Percentiles rank a stretch among this genome's conserved stretches.
Evolutionary conservation across 148 eudicot genomes (phyloP).

Genomic region (Talinum fruticosum): DNA sequence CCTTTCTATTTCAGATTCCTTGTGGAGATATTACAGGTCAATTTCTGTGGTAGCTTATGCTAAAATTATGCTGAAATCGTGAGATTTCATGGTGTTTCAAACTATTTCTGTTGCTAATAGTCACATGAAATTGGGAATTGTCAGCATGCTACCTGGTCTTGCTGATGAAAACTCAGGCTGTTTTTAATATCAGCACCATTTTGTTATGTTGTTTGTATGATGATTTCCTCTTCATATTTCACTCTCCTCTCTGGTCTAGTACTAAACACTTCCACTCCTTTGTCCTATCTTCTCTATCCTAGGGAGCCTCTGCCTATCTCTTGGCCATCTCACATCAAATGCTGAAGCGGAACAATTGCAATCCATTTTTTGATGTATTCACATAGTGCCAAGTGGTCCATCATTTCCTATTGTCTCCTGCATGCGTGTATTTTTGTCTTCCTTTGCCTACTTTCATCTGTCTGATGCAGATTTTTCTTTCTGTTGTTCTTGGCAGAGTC

Average conservation of each 20-base stretch:
- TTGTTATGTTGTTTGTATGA: not conserved
- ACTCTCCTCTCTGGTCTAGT: not conserved
- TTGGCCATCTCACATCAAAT: not conserved
- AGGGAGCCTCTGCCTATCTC: not conserved
- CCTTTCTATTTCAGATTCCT: not conserved
- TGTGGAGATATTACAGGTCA: too few species aligned
- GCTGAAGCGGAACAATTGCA: not conserved
- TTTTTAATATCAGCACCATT: not conserved
- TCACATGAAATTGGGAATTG: not conserved
- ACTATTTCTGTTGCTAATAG: not conserved
- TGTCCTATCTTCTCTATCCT: not conserved
- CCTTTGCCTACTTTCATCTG: not conserved
- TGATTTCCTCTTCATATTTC: not conserved
- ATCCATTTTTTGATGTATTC: too few species aligned
- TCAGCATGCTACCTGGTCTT: too few species aligned
- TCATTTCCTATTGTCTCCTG: too few species aligned
- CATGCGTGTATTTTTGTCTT: too few species aligned
- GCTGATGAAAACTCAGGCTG: too few species aligned
- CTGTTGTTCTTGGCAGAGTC: conserved; percentile 33
- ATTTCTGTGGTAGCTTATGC: not conserved
- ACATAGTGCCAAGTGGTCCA: too few species aligned
- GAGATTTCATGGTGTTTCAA: not conserved
- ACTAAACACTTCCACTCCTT: not conserved
- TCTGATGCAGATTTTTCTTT: not conserved
- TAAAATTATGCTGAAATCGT: not conserved